Percentiles rank a stretch among this genome's conserved stretches.
Evolutionary conservation across 1,284 basidiomycete species (phyloP).

Genomic region (Ceratobasidium theobromae): DNA sequence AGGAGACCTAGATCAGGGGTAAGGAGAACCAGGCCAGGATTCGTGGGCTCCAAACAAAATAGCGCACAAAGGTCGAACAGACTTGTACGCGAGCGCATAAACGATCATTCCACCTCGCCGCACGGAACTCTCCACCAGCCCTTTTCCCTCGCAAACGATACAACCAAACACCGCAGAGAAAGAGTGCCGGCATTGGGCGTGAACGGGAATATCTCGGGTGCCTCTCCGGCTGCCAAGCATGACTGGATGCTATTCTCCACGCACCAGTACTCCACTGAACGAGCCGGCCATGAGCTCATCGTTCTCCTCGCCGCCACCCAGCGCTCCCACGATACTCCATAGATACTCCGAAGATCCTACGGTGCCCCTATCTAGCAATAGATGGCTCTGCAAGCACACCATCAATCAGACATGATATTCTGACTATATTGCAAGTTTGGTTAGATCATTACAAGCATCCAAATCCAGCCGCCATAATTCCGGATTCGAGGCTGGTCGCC

Average conservation of each 20-base stretch:
- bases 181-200: background rate
- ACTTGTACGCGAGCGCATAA: no score
- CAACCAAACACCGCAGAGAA: background rate
- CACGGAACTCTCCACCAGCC: no score
- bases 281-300: background rate
- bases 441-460: no score
- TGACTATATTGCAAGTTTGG: no score
- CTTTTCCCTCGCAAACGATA: no score
- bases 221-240: constrained; percentile 9
- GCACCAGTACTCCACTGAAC: no score
- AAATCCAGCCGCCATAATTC: constrained; percentile 14
- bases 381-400: background rate
- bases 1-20: background rate
- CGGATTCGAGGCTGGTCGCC: constrained; percentile 12
- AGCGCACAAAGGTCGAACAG: no score
- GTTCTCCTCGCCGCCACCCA: constrained; percentile 3
- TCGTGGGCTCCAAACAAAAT: no score
- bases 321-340: background rate
- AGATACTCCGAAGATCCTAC: constrained; percentile 17
- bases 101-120: no score
- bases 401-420: background rate
- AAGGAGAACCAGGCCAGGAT: no score
- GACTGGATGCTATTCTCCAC: background rate
- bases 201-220: background rate
- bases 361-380: background rate